Conservation (phyloP, 139 green algal genomes). For the Chlamydomonas eustigma region DNA sequence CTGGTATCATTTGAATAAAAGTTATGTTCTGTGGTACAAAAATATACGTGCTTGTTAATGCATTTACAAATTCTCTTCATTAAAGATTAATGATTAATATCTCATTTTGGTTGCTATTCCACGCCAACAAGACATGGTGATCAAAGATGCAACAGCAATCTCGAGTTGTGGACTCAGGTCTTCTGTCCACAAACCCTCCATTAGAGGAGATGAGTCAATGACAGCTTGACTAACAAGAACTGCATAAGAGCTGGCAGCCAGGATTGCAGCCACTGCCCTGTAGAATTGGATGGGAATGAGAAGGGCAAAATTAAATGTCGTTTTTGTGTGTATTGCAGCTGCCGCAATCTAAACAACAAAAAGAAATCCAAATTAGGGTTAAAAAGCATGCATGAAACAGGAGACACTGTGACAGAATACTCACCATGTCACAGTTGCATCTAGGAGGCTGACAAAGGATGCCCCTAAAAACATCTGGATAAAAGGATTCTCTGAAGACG, state of each 20-base stretch:
- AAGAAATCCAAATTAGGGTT: too few species aligned
- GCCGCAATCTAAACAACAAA: too few species aligned
- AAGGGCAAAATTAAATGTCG: background rate
- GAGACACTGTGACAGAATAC: too few species aligned
- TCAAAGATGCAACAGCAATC: constrained; percentile 35
- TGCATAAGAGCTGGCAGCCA: background rate
- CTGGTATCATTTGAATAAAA: too few species aligned
- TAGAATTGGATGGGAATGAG: background rate
- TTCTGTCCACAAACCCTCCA: constrained; percentile 4
- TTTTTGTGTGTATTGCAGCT: background rate
- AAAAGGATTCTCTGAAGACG: background rate
- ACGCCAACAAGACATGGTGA: constrained; percentile 43
- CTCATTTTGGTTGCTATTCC: constrained; percentile 29
- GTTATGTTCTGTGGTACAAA: too few species aligned
- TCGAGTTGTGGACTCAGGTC: constrained; percentile 36
- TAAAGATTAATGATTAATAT: background rate
- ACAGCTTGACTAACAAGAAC: constrained; percentile 3
- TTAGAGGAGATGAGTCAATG: background rate
- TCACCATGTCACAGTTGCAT: constrained; percentile 14
- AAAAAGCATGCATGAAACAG: too few species aligned
- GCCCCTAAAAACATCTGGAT: constrained; percentile 1
- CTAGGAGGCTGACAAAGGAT: background rate
- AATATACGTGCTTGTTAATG: too few species aligned
- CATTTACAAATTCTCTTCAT: too few species aligned
- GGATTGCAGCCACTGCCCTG: constrained; percentile 5